Evolutionary conservation across 75 land plant species (phyloP), one percentile per base, ranked within the genome.

Genomic region (Pinus taeda): DNA sequence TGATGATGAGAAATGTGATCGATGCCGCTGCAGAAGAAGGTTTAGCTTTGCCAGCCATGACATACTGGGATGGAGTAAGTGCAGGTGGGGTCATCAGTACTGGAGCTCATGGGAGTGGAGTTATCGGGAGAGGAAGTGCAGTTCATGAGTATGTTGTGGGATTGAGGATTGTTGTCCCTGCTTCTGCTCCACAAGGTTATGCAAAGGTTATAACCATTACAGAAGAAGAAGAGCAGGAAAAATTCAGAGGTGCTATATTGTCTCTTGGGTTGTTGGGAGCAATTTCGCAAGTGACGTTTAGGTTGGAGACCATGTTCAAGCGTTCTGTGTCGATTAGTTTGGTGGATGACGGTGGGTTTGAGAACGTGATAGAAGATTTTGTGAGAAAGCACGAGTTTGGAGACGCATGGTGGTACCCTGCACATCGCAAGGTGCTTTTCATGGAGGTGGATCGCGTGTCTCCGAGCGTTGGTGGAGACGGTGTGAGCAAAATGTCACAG

Each of bases 41-140:
- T 12, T 65, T 87, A 4, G 83, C 86, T 53, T 57, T 87, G 21
- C 63, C 83, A 4, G 45, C 78, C 29, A 39, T 78, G 42, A 86
- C 83, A 1, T 87, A 84, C 80, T n/a, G n/a, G n/a, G n/a, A n/a
- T 87, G 86, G 89, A 76, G 56, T 17, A 86, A 83, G 4, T 7
- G 17, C 84, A 20, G 83, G 80, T 18, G 89, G 89, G 15, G 5
- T 84, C 74, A 33, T 87, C 14, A 62, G 83, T 57, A 84, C 89
- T 15, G 89, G 89, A 14, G 79, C 83, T 66, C 89, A 87, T 64
- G 87, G 87, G 18, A 85, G 87, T 77, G 78, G 84, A 14, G 17
- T 82, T 4, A 63, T 74, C 15, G 86, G 87, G 29, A 81, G 72
- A 57, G 87, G 87, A 17, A 45, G 60, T 36, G 81, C 81, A 2